These are phyloP conservation scores for Bipolaris sorokiniana DNA, from an alignment of 2,329 filamentous ascomycete species.

Conservation along the genomic window DNA sequence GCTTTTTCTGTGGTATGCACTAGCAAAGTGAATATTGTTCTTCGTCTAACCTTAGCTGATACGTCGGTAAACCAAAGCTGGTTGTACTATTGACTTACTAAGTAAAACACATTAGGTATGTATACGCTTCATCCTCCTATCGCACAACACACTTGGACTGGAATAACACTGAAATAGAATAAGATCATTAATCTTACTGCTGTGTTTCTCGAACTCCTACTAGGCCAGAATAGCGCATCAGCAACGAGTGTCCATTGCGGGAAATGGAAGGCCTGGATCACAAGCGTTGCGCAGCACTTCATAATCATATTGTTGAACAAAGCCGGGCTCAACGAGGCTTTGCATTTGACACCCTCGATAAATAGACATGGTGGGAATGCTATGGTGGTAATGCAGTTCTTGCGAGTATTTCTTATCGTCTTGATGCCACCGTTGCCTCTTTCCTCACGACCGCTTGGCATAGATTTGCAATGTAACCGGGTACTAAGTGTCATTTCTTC, in stretches of 20 bases:
- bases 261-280: conserved; percentile 16
- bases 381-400: conserved; percentile 18
- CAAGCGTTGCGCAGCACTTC: conserved; percentile 16
- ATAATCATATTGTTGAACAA: conserved; percentile 19
- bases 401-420: conserved; percentile 10
- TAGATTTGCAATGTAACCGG: conserved; percentile 16
- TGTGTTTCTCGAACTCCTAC: no score
- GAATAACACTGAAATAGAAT: no score
- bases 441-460: conserved; percentile 20
- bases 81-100: no score
- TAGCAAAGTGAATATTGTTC: no score
- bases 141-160: no score
- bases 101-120: no score
- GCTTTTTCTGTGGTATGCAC: no score
- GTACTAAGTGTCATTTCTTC: conserved; percentile 8
- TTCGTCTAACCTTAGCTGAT: no score
- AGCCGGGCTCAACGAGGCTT: conserved; percentile 16
- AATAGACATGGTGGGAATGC: conserved; percentile 18
- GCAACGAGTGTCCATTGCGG: conserved; percentile 1
- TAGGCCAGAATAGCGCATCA: not conserved
- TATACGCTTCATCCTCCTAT: no score
- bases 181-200: no score
- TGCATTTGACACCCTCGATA: conserved; percentile 14
- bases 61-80: no score
- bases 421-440: conserved; percentile 15